These are phyloP conservation scores for Populus hybrid DNA, from an alignment of 441 rosid genomes.

Conservation along the genomic window DNA sequence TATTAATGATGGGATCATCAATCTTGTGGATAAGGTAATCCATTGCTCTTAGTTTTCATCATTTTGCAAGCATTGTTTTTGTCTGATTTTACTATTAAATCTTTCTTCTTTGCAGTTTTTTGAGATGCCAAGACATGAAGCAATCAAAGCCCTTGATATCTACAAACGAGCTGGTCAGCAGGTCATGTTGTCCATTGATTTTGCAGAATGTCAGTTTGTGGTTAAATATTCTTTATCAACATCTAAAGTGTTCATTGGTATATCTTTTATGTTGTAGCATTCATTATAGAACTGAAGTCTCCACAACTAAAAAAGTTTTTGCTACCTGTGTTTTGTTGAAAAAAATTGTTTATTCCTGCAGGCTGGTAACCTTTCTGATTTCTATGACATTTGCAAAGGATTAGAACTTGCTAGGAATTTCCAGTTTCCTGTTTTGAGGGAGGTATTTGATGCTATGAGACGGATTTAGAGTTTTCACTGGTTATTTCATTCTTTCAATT, in stretches of 20 bases:
- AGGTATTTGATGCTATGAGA: no score
- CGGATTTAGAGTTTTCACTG: no score
- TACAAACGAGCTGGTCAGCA: conserved; percentile 97
- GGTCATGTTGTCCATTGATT: conserved; percentile 41
- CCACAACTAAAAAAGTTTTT: background rate
- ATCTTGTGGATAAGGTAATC: conserved; percentile 46
- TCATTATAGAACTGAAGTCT: background rate
- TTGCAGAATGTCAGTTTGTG: background rate
- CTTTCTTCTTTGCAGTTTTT: conserved; percentile 62
- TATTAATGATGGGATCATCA: conserved; percentile 73
- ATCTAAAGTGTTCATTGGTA: background rate
- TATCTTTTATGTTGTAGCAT: background rate
- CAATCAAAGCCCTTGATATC: conserved; percentile 80
- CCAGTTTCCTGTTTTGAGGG: conserved; percentile 24
- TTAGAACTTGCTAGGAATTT: conserved; percentile 57
- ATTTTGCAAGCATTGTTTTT: conserved; percentile 10
- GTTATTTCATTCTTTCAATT: no score
- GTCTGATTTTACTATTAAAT: background rate
- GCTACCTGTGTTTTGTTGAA: background rate
- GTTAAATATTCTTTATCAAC: background rate
- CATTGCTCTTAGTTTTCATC: conserved; percentile 7
- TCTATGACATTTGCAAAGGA: no score
- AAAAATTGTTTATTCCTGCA: background rate
- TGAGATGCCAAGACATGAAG: conserved; percentile 99
- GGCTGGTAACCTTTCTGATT: no score